Evolutionary conservation across 805 yeast species (phyloP).

Genomic region (Schwanniomyces vanrijiae): DNA sequence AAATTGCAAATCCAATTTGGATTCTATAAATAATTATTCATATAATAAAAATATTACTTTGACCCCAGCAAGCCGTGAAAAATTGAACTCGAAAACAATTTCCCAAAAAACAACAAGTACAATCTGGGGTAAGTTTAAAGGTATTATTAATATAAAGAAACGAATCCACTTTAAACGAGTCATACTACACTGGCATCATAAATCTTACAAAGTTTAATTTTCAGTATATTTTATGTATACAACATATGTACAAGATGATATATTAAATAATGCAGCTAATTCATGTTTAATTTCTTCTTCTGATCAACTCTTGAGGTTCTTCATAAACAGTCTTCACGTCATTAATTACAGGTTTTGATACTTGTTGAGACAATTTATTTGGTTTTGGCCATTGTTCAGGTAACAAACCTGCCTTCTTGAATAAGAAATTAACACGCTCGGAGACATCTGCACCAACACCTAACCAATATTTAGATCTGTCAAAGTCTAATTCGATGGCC

Average conservation of each 20-base stretch:
- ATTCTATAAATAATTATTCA: no score
- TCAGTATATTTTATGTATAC: conserved; percentile 2
- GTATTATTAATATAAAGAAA: not conserved
- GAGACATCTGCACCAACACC: conserved; percentile 97
- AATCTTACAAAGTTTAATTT: conserved; percentile 1
- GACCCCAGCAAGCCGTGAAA: not conserved
- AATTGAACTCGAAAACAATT: not conserved
- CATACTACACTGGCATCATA: conserved; percentile 3
- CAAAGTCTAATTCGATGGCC: conserved; percentile 81
- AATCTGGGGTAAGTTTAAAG: not conserved
- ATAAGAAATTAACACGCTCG: conserved; percentile 71
- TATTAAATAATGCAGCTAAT: not conserved
- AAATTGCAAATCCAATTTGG: not conserved
- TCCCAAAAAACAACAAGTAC: not conserved
- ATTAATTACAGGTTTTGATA: conserved; percentile 28
- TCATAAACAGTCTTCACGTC: conserved; percentile 27
- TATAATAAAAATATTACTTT: no score
- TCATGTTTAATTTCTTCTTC: conserved; percentile 26
- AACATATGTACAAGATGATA: conserved; percentile 7
- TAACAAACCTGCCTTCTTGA: conserved; percentile 75
- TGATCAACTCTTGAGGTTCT: conserved; percentile 31
- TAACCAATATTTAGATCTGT: conserved; percentile 91
- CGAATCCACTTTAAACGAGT: not conserved
- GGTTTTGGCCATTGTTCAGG: conserved; percentile 62
- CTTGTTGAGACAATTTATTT: conserved; percentile 30